Conservation (phyloP, 2,329 filamentous ascomycete species). For the Tolypocladium tropicale region DNA sequence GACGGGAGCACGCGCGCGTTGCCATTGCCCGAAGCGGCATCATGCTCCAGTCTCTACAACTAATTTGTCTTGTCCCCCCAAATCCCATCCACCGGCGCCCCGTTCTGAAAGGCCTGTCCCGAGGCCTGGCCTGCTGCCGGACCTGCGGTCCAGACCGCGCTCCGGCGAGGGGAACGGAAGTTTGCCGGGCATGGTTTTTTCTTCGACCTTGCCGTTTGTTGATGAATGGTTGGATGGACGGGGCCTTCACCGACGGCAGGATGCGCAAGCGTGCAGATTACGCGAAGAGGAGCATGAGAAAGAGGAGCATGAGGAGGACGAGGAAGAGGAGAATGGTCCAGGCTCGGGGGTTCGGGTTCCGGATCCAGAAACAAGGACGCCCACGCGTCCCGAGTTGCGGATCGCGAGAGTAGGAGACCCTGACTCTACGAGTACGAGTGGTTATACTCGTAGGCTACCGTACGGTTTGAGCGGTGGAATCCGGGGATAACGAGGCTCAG, state of each 20-base stretch:
- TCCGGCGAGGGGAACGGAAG: background rate
- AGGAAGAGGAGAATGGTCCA: no score
- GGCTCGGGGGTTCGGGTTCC: no score
- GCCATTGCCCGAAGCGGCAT: background rate
- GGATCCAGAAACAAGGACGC: no score
- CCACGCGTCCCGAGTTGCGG: no score
- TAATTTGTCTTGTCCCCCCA: background rate
- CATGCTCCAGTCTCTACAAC: background rate
- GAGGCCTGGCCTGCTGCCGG: no score
- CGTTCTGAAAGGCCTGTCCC: background rate
- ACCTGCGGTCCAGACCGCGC: background rate
- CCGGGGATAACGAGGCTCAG: background rate
- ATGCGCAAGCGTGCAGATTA: no score
- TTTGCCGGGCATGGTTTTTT: background rate
- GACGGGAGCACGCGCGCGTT: background rate
- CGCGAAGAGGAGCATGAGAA: no score
- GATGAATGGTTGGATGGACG: no score
- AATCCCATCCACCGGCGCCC: background rate
- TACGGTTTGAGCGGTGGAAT: background rate
- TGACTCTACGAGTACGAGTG: no score
- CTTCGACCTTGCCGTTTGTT: background rate
- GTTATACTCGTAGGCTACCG: background rate
- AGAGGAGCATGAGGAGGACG: no score
- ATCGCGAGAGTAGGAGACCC: background rate
- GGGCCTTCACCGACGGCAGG: no score